Conservation (phyloP, 169 alveolate genomes). For the Eimeria necatrix region DNA sequence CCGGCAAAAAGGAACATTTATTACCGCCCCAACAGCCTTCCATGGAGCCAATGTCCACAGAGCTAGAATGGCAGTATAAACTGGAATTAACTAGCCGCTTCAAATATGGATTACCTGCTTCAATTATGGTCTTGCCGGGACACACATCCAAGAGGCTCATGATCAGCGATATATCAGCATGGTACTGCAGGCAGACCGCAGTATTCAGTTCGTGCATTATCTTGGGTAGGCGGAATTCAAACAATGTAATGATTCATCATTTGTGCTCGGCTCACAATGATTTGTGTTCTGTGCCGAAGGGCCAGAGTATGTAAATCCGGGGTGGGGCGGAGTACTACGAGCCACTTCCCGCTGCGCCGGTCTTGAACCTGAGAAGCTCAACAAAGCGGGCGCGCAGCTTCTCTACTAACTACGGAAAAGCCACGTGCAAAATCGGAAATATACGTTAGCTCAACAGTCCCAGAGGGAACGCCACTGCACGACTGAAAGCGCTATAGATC, state of each 20-base stretch:
- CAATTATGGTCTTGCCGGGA: slow-evolving; percentile 89
- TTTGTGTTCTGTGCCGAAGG: slow-evolving; percentile 89
- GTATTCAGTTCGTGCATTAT: neutral
- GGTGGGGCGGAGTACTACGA: slow-evolving; percentile 84
- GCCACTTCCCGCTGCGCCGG: slow-evolving; percentile 82
- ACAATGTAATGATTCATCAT: neutral
- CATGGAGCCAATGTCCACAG: too few species aligned
- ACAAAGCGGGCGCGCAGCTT: neutral
- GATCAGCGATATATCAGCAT: slow-evolving; percentile 90
- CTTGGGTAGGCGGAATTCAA: neutral
- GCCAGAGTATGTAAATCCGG: slow-evolving; percentile 85
- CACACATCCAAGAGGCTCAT: slow-evolving; percentile 87
- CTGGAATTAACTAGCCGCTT: neutral
- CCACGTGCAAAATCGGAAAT: too few species aligned
- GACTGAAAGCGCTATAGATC: too few species aligned
- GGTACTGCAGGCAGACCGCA: slow-evolving; percentile 79
- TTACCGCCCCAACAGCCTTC: neutral
- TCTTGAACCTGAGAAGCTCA: slow-evolving; percentile 81
- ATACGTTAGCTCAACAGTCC: too few species aligned
- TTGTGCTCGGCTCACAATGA: slow-evolving; percentile 80
- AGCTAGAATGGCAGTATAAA: neutral
- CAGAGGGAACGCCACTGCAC: too few species aligned
- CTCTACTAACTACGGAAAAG: neutral
- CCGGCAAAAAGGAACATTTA: neutral
- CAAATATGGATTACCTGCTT: slow-evolving; percentile 84